Base-by-base conservation (phyloP, 306 rosid species). In the Castanea mollissima region DNA sequence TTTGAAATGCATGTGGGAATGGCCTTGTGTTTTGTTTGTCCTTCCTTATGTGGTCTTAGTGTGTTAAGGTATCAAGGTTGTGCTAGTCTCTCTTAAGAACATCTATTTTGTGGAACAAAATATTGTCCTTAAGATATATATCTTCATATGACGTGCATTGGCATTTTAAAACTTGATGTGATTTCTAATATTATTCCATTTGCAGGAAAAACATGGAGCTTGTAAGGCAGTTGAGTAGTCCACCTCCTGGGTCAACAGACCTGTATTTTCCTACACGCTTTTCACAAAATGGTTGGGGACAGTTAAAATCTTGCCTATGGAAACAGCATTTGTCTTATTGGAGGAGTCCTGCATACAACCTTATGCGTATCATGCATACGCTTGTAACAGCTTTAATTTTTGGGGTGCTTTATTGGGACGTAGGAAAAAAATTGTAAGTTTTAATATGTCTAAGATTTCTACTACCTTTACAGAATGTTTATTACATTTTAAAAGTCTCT, bases 251-350 rank as follows among this genome's bases (percentile, higher is more conserved):
- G 70, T 88, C 94, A 5, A 83, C 7, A 44, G 92, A 89, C 23
- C 71, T 90, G 72, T 58, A 89, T 44, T 92, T 92, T 81, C 71
- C 73, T 3, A 78, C 86, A 41, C 87, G 82, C 69, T 92, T 83
- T 78, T 81, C 97, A 31, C 90, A 79, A 73, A 78, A 84, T 55
- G 80, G 87, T 44, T 86, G 87, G 92, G 90, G 78, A 73, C 97
- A 64, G 31, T 5, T 64, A 11, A 64, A 64, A 2, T 27, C 68
- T 14, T 62, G 68, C 44, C 70, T 64, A 64, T 64, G 97, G 85
- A 83, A 78, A 64, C 70, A 31, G 2, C 21, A 64, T 32, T 31
- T 64, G 71, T 1, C 71, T 23, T 64, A 64, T 32, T 64, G 71
- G 71, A 64, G 46, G 71, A 64, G 18, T 64, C 71, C 71, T 64